phyloP scores from a whole-genome alignment of 345 rosid species.

The Eucalyptus viminalis region DNA sequence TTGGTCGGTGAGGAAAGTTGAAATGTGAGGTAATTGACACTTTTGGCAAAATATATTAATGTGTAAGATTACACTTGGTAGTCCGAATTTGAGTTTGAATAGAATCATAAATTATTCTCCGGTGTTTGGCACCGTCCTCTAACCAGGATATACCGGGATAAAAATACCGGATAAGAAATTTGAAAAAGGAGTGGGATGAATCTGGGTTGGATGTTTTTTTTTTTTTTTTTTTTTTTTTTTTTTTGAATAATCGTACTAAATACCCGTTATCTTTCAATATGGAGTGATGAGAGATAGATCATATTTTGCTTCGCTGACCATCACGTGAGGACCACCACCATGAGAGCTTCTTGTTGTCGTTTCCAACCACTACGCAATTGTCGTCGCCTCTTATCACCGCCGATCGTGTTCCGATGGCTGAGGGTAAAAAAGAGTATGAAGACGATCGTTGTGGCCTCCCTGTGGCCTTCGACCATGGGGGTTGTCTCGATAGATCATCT shows the following conservation, averaged over 20 bases:
- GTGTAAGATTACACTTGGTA: background rate
- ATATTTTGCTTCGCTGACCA: background rate
- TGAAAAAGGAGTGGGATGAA: background rate
- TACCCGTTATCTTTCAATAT: background rate
- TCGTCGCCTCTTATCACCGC: background rate
- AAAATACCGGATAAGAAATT: fast-evolving
- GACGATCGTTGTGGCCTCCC: background rate
- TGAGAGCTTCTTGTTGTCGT: background rate
- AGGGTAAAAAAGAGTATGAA: background rate
- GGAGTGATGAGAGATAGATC: background rate
- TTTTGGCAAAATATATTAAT: background rate
- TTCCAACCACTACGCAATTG: background rate
- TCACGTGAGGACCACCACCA: background rate
- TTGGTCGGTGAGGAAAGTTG: background rate
- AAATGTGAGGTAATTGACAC: background rate
- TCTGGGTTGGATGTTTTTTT: fast-evolving
- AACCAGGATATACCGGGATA: background rate
- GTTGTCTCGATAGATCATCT: background rate
- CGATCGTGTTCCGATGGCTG: background rate
- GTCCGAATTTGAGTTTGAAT: fast-evolving
- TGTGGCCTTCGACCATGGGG: background rate
- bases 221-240: too few species aligned
- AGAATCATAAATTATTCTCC: background rate
- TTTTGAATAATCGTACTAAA: background rate
- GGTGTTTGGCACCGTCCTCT: background rate